These are phyloP conservation scores for Parachaetomium inaequale DNA, from an alignment of 495 filamentous ascomycete genomes.

Conservation along the genomic window DNA sequence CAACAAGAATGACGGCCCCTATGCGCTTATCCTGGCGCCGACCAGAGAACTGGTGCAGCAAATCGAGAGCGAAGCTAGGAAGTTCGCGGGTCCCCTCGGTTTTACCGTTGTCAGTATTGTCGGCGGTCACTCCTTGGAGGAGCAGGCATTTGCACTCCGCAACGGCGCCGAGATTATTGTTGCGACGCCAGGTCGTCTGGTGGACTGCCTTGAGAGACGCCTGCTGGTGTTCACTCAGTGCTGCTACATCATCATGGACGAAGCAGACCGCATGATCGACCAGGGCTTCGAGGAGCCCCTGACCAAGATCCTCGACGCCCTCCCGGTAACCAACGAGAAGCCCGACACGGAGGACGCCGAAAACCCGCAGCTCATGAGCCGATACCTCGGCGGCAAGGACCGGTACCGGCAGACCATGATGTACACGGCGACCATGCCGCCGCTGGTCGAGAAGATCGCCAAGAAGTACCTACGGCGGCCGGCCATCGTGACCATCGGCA, in stretches of 20 bases:
- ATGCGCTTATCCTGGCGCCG: conserved; percentile 92
- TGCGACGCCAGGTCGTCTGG: conserved; percentile 92
- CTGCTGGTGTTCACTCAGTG: conserved; percentile 90
- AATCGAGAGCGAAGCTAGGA: conserved; percentile 91
- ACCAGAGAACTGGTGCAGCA: conserved; percentile 99
- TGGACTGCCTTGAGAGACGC: conserved; percentile 93
- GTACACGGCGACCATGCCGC: conserved; percentile 99
- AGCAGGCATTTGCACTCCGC: conserved; percentile 89
- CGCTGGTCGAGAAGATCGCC: conserved; percentile 90
- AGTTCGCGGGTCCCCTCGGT: conserved; percentile 86
- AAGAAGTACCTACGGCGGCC: conserved; percentile 92
- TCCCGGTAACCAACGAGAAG: conserved; percentile 93
- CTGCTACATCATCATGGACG: conserved; percentile 96
- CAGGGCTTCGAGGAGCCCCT: conserved; percentile 96
- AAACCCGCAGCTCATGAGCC: conserved; percentile 77
- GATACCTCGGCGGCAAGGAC: conserved; percentile 76
- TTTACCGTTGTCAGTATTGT: conserved; percentile 97
- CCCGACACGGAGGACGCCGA: conserved; percentile 94
- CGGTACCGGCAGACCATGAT: conserved; percentile 99
- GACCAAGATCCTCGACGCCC: conserved; percentile 97
- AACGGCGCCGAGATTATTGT: conserved; percentile 98
- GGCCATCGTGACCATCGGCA: conserved; percentile 92
- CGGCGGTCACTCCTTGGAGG: conserved; percentile 92
- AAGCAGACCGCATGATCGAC: conserved; percentile 99
- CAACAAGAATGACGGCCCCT: conserved; percentile 94